Conservation (phyloP, 352 stramenopile species). For the Phytophthora pini region DNA sequence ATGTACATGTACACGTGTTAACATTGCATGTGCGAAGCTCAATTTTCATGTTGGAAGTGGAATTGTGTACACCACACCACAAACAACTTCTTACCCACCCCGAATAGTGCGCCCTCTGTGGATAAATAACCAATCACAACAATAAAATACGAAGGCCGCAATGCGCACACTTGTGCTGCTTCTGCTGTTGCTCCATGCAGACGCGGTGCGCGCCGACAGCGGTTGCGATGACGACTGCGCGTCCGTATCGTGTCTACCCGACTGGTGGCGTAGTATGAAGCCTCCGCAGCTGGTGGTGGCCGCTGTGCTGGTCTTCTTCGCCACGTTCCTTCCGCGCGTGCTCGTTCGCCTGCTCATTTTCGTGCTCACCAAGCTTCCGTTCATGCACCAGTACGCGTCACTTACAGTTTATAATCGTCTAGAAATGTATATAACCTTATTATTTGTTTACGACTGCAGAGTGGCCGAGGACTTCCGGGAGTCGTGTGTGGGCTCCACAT, state of each 20-base stretch:
- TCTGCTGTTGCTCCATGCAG: constrained; percentile 22
- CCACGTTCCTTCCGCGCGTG: constrained; percentile 86
- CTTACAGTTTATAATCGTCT: too few relatives aligned
- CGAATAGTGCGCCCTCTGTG: too few relatives aligned
- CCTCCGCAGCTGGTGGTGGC: constrained; percentile 58
- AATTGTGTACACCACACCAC: neutral
- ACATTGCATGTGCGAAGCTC: too few relatives aligned
- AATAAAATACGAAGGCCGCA: constrained; percentile 1
- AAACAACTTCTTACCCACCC: neutral
- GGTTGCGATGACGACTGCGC: constrained; percentile 47
- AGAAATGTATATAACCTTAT: neutral
- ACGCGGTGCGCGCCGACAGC: constrained; percentile 11
- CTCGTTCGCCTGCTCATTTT: constrained; percentile 87
- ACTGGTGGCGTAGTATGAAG: constrained; percentile 61
- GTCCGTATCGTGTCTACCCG: constrained; percentile 54
- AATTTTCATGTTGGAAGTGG: too few relatives aligned
- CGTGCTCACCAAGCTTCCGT: constrained; percentile 86
- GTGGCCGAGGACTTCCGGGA: constrained; percentile 84
- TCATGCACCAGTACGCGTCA: constrained; percentile 71
- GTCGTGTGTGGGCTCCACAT: constrained; percentile 79
- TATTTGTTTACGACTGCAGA: constrained; percentile 30
- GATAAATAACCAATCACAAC: constrained; percentile 1
- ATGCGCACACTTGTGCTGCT: constrained; percentile 10
- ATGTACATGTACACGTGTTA: too few relatives aligned
- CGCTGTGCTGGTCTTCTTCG: constrained; percentile 86